These are phyloP conservation scores for Colletotrichum horii DNA, from an alignment of 2,329 filamentous ascomycete species.

Conservation along the genomic window DNA sequence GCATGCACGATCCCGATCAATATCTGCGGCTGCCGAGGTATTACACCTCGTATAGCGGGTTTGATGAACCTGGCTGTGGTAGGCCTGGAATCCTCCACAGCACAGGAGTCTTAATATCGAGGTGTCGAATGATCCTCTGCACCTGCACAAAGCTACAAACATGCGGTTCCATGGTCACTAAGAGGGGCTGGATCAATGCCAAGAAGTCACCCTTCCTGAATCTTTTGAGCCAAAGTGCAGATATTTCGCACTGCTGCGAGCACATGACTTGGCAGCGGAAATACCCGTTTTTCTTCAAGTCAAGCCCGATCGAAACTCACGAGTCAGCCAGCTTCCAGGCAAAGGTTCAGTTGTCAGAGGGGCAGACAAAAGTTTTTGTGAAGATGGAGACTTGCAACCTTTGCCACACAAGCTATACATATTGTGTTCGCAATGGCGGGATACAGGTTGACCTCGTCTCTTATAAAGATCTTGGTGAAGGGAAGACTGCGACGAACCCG, in stretches of 20 bases:
- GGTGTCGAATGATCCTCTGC: neutral
- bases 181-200: neutral
- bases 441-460: neutral
- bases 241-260: neutral
- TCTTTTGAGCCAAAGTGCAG: neutral
- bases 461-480: neutral
- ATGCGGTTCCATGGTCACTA: neutral
- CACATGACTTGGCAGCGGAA: neutral
- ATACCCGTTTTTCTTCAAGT: neutral
- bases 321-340: neutral
- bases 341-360: neutral
- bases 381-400: neutral
- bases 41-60: no score
- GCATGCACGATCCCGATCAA: neutral
- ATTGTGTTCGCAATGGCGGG: neutral
- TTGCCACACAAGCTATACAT: neutral
- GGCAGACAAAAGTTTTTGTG: neutral
- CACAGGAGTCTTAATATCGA: neutral
- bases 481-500: neutral
- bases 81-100: neutral
- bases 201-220: neutral
- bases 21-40: neutral
- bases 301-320: neutral
- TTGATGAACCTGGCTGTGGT: neutral
- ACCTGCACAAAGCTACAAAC: neutral